Percentiles rank a stretch among this genome's conserved stretches.
Conservation (phyloP, 108 stramenopile species). For the Discostella stelligeroides region DNA sequence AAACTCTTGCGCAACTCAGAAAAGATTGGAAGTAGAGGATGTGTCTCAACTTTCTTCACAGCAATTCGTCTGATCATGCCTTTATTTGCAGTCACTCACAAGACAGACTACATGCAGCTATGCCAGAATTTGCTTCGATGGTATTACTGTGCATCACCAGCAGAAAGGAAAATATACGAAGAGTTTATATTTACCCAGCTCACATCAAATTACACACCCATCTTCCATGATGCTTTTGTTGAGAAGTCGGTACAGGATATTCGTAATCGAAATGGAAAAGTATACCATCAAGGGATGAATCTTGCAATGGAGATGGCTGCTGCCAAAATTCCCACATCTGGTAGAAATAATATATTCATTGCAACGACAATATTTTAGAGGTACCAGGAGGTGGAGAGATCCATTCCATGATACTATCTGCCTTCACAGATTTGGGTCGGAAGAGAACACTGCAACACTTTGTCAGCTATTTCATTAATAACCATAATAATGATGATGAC, state of each 20-base stretch:
- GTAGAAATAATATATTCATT: neutral
- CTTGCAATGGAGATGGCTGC: no score
- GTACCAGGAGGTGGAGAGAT: no score
- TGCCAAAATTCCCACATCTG: neutral
- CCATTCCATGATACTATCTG: no score
- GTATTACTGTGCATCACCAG: no score
- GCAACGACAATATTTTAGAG: no score
- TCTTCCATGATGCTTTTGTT: constrained; percentile 14
- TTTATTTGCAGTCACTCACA: constrained; percentile 8
- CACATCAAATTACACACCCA: neutral
- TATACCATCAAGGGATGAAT: constrained; percentile 2
- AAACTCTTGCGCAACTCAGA: no score
- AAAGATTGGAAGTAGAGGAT: constrained; percentile 1
- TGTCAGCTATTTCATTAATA: no score
- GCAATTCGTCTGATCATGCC: constrained; percentile 5
- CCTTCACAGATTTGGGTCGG: no score
- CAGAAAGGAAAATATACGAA: constrained; percentile 13
- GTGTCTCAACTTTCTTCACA: constrained; percentile 4
- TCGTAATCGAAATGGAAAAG: neutral
- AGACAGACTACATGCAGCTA: no score
- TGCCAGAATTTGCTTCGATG: constrained; percentile 11
- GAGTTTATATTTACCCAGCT: constrained; percentile 14
- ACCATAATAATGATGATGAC: no score
- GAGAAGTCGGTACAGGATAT: neutral
- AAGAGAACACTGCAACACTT: no score